Evolutionary conservation across 1,139 yeast species (phyloP).

Genomic region (Spathaspora sp.): DNA sequence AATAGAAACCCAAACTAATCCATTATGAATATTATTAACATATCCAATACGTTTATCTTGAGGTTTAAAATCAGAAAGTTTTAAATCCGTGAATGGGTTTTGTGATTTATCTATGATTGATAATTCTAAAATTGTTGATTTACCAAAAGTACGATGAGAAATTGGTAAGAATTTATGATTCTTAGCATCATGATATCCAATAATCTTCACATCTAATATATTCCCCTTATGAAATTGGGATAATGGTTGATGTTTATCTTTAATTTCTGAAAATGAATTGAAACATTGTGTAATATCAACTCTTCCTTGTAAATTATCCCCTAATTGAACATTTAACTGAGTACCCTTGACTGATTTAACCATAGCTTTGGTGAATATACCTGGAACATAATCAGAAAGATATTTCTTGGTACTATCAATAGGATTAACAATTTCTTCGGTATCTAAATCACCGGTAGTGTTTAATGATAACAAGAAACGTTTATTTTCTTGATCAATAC

Average conservation of each 20-base stretch:
- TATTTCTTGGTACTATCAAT: slow-evolving; percentile 52
- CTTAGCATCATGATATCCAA: slow-evolving; percentile 77
- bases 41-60: slow-evolving; percentile 50
- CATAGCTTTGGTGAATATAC: slow-evolving; percentile 58
- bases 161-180: slow-evolving; percentile 70
- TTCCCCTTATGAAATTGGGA: slow-evolving; percentile 59
- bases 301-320: slow-evolving; percentile 80
- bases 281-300: slow-evolving; percentile 74
- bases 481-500: slow-evolving; percentile 64
- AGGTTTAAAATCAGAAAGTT: slow-evolving; percentile 37
- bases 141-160: slow-evolving; percentile 55
- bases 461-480: slow-evolving; percentile 68
- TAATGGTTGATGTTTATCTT: slow-evolving; percentile 60
- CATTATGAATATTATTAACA: slow-evolving; percentile 54
- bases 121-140: slow-evolving; percentile 64
- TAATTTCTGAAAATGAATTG: slow-evolving; percentile 54
- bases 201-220: slow-evolving; percentile 58
- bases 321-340: slow-evolving; percentile 73
- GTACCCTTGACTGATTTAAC: slow-evolving; percentile 68
- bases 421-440: slow-evolving; percentile 48
- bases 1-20: slow-evolving; percentile 66
- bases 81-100: slow-evolving; percentile 25
- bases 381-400: slow-evolving; percentile 56
- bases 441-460: slow-evolving; percentile 24
- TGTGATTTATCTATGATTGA: slow-evolving; percentile 45